Evolutionary conservation across 2,329 filamentous ascomycete species (phyloP), one percentile per base, ranked within the genome.

Genomic region (Fusarium piperis): DNA sequence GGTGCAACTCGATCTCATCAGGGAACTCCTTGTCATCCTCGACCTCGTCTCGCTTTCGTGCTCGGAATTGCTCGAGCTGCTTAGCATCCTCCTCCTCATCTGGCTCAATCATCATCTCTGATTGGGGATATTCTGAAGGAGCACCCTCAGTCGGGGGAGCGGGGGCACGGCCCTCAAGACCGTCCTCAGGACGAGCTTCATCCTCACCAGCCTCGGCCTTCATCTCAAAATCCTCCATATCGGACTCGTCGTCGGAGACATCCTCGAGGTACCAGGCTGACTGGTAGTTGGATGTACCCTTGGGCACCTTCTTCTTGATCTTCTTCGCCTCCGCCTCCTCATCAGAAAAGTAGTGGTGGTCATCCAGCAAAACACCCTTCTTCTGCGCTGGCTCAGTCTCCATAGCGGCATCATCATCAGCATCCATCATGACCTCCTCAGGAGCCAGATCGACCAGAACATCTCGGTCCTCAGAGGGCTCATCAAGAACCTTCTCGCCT

Each of bases 321-420:
- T 86, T 82, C 18, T 64, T 75, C 18, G 77, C 77, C 52, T 81
- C 78, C 59, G 90, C 85, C 44, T 88, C 86, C 7, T 86, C 94
- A 46, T 98, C 95, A 0, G 95, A 95, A 79, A 98, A 99, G 81
- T 99, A 99, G 79, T 98, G 95, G 80, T 99, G 95, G 73, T 98
- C 95, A 74, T 99, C 96, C 11, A 99, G 86, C 41, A 99, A 84
- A 1, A 99, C 96, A 71, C 95, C 96, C 82, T 95, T 97, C 78
- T 91, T 91, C 46, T 87, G 85, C 2, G 85, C 83, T 5, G 81
- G 79, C 12, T 74, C 74, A 7, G 65, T 63, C 4, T 73, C 72
- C 76, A 81, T 79, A 32, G 79, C 79, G 70, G 80, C 82, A 16
- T 84, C 83, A 23, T 83, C 82, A 68, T 93, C 92, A 26, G 81